Conservation (phyloP, 805 yeast species). For the Ogataea saltuana region DNA sequence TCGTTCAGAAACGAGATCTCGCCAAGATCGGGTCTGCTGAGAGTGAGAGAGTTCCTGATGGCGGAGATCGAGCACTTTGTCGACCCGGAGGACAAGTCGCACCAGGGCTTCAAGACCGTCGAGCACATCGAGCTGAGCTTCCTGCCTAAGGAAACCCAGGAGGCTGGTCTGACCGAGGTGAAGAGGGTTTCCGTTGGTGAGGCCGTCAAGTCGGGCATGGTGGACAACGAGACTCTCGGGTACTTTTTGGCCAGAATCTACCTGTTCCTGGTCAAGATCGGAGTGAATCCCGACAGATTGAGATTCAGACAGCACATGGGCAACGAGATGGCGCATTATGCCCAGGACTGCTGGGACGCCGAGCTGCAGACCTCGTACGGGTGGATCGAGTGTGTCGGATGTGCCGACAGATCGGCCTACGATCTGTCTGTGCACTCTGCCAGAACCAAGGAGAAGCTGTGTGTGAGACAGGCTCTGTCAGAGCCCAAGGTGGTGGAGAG, state of each 20-base stretch:
- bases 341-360: conserved; percentile 99
- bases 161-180: conserved; percentile 75
- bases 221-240: conserved; percentile 96
- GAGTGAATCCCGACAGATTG: conserved; percentile 79
- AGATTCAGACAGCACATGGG: conserved; percentile 98
- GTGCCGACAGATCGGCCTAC: conserved; percentile 98
- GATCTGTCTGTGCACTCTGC: conserved; percentile 95
- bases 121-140: conserved; percentile 71
- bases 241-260: conserved; percentile 94
- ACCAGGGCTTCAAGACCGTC: conserved; percentile 76
- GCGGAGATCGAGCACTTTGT: conserved; percentile 99
- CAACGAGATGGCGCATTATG: conserved; percentile 99
- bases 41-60: conserved; percentile 99
- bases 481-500: conserved; percentile 82
- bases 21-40: conserved; percentile 94
- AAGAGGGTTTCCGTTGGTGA: conserved; percentile 75
- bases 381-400: conserved; percentile 99
- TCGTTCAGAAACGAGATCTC: conserved; percentile 98
- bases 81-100: conserved; percentile 86
- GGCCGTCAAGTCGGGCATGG: conserved; percentile 84
- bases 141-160: conserved; percentile 85
- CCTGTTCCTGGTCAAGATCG: conserved; percentile 79
- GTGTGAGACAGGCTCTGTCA: conserved; percentile 86
- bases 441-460: conserved; percentile 90
- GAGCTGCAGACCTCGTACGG: conserved; percentile 95